A percentile compares a stretch with the other conserved stretches of the same genome.
phyloP scores from a whole-genome alignment of 1,284 basidiomycete species.

The Takashimella koratensis region DNA sequence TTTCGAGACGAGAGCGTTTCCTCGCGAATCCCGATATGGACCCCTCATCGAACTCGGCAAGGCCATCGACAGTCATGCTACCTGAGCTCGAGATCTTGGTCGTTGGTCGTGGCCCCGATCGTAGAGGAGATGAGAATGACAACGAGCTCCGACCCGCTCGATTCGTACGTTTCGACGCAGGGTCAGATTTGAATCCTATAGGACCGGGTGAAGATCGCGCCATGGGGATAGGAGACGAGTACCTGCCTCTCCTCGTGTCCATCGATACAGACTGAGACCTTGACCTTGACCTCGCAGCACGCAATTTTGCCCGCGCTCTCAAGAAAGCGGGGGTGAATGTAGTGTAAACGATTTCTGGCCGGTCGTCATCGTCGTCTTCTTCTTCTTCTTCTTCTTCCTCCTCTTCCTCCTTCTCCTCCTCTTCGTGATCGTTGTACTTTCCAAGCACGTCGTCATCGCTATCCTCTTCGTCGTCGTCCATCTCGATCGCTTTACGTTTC shows the following conservation, averaged over 20 bases:
- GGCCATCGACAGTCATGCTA: background rate
- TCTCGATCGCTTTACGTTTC: background rate
- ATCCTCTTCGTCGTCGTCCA: background rate
- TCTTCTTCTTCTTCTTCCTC: background rate
- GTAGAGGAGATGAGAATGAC: background rate
- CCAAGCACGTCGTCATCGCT: background rate
- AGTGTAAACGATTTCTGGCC: background rate
- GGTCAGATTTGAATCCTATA: background rate
- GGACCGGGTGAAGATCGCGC: background rate
- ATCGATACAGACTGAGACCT: background rate
- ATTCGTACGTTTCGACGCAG: background rate
- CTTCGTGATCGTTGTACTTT: background rate
- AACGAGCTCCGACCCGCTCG: background rate
- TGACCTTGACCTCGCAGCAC: background rate
- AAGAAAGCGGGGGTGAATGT: background rate
- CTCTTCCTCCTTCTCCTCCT: background rate
- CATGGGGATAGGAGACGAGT: background rate
- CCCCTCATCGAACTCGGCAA: background rate
- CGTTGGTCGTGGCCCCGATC: background rate
- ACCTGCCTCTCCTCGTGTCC: too few relatives aligned
- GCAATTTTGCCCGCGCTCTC: background rate
- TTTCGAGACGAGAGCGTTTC: conserved; percentile 7
- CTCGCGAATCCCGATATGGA: conserved; percentile 12
- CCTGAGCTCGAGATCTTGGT: background rate
- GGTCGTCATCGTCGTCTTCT: background rate